phyloP scores from a whole-genome alignment of 1,284 basidiomycete genomes.

The Apiotrichum mycotoxinovorans region DNA sequence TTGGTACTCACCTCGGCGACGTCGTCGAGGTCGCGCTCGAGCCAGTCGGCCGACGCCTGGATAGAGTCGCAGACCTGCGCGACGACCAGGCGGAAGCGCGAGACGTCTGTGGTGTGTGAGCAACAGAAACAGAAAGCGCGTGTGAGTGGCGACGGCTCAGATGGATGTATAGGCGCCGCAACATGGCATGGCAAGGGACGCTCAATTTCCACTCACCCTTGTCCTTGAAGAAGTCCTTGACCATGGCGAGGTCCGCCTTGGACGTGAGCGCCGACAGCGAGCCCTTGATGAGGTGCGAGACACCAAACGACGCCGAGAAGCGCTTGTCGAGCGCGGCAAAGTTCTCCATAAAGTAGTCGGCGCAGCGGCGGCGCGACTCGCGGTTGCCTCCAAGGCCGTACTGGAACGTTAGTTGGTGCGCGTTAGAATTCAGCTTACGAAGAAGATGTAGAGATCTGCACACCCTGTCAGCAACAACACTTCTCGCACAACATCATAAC shows the following conservation, averaged over 20 bases:
- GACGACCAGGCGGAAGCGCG: constrained; percentile 53
- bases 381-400: constrained; percentile 48
- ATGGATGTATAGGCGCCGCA: too few species aligned
- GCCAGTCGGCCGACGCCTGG: constrained; percentile 55
- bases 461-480: too few species aligned
- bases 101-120: constrained; percentile 31
- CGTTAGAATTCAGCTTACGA: constrained; percentile 20
- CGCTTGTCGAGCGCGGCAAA: constrained; percentile 51
- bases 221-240: constrained; percentile 63
- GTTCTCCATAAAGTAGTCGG: constrained; percentile 57
- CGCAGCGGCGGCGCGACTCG: constrained; percentile 36
- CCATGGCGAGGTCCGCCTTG: constrained; percentile 66
- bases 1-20: constrained; percentile 51
- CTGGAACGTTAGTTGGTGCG: constrained; percentile 34
- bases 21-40: constrained; percentile 53
- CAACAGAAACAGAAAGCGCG: not conserved
- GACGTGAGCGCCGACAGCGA: constrained; percentile 63
- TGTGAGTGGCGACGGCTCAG: too few species aligned
- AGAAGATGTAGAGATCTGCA: constrained; percentile 57
- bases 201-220: constrained; percentile 47
- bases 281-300: constrained; percentile 51
- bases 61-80: constrained; percentile 57
- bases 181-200: too few species aligned
- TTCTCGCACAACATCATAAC: too few species aligned
- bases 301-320: constrained; percentile 50